Conservation (phyloP, 139 green algal species). For the Tetratostichococcus sp. region DNA sequence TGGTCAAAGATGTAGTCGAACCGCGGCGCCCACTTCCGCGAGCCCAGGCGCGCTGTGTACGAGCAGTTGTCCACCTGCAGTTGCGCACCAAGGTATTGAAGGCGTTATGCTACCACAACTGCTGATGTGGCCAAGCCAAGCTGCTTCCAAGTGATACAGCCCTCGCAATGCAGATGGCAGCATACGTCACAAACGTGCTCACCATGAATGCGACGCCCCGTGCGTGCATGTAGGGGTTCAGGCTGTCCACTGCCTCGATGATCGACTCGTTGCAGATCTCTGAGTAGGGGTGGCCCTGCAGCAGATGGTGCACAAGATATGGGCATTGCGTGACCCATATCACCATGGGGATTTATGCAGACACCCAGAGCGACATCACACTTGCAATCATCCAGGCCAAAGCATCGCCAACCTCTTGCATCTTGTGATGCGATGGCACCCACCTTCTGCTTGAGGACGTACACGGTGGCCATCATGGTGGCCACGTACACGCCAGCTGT, state of each 20-base stretch:
- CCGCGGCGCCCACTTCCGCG: slow-evolving; percentile 95
- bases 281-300: slow-evolving; percentile 86
- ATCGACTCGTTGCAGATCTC: slow-evolving; percentile 99
- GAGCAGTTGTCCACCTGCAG: slow-evolving; percentile 95
- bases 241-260: slow-evolving; percentile 96
- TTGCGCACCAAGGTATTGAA: too few relatives aligned
- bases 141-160: too few relatives aligned
- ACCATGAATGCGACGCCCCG: slow-evolving; percentile 98
- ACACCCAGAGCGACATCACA: too few relatives aligned
- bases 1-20: slow-evolving; percentile 99
- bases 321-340: not conserved
- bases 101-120: too few relatives aligned
- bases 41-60: slow-evolving; percentile 96
- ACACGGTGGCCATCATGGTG: slow-evolving; percentile 96
- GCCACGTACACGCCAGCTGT: slow-evolving; percentile 98
- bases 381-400: too few relatives aligned
- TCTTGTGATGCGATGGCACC: too few relatives aligned
- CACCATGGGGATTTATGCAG: too few relatives aligned
- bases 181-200: too few relatives aligned
- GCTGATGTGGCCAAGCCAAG: too few relatives aligned
- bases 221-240: slow-evolving; percentile 99
- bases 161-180: too few relatives aligned
- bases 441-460: slow-evolving; percentile 83
- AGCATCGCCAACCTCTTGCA: too few relatives aligned
- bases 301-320: not conserved